Evolutionary conservation across 2,329 filamentous ascomycete genomes (phyloP).

Genomic region (Ophiostoma triangulosporum): DNA sequence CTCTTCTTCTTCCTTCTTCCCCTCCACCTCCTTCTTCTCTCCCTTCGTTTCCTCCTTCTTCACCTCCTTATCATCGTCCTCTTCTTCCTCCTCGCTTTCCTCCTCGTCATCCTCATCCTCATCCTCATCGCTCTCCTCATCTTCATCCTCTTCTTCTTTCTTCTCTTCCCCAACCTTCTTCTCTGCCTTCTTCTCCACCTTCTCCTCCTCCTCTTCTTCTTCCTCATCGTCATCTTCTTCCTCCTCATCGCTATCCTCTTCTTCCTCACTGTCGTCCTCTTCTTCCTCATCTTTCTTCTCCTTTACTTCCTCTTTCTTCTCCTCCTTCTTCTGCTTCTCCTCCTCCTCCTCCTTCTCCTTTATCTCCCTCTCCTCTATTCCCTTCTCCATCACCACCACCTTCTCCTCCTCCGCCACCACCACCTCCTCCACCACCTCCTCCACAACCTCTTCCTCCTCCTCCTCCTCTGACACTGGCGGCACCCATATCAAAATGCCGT

Average conservation of each 20-base stretch:
- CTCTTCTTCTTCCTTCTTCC: background rate
- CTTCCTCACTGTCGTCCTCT: background rate
- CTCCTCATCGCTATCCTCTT: background rate
- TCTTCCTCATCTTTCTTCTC: background rate
- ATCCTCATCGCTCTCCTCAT: background rate
- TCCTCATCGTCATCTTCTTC: background rate
- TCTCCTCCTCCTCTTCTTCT: background rate
- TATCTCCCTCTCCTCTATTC: background rate
- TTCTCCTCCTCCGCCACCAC: background rate
- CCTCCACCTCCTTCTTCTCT: background rate
- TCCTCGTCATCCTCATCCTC: background rate
- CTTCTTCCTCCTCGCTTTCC: background rate
- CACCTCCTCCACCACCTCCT: background rate
- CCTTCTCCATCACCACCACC: background rate
- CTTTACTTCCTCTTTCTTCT: background rate
- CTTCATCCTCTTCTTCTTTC: background rate
- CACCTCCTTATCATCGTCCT: background rate
- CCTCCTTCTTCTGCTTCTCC: background rate
- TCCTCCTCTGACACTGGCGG: conserved; percentile 26
- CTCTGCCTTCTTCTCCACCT: background rate
- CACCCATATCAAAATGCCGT: conserved; percentile 51
- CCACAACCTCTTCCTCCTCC: background rate
- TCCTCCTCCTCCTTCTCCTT: background rate
- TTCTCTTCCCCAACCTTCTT: background rate
- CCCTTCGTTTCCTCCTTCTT: background rate